A percentile compares a stretch with the other conserved stretches of the same genome.
Conservation (phyloP, 768 basidiomycete species). For the Porphyrellus cyaneotinctus region DNA sequence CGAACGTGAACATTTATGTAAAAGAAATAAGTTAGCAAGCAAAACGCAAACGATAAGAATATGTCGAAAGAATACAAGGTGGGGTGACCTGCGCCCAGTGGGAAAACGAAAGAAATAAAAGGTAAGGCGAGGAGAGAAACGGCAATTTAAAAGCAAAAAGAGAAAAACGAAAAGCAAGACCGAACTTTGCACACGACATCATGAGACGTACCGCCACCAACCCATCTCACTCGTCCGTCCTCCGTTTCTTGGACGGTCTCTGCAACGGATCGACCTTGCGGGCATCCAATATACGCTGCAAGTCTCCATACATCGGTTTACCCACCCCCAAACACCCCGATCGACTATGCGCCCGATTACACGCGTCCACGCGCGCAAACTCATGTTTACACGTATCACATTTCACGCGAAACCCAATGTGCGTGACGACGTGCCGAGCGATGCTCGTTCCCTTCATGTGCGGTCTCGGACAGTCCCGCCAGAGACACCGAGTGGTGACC, state of each 20-base stretch:
- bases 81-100: no score
- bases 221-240: slow-evolving; percentile 21
- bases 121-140: no score
- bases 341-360: slow-evolving; percentile 32
- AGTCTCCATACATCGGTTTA: slow-evolving; percentile 29
- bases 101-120: no score
- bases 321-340: slow-evolving; percentile 30
- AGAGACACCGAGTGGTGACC: slow-evolving; percentile 28
- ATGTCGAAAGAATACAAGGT: neutral
- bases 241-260: slow-evolving; percentile 29
- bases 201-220: neutral
- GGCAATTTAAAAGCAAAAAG: neutral
- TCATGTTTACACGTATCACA: slow-evolving; percentile 29
- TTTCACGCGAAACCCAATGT: slow-evolving; percentile 30
- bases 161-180: neutral
- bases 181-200: slow-evolving; percentile 1
- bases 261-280: slow-evolving; percentile 21
- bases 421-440: slow-evolving; percentile 32
- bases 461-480: slow-evolving; percentile 26
- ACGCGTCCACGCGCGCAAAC: slow-evolving; percentile 33
- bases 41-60: neutral
- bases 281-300: slow-evolving; percentile 26
- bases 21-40: slow-evolving; percentile 21
- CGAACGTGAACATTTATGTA: no score
- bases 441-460: slow-evolving; percentile 34